Evolutionary conservation across 306 rosid species (phyloP).

Genomic region (Rubus parviflorus): DNA sequence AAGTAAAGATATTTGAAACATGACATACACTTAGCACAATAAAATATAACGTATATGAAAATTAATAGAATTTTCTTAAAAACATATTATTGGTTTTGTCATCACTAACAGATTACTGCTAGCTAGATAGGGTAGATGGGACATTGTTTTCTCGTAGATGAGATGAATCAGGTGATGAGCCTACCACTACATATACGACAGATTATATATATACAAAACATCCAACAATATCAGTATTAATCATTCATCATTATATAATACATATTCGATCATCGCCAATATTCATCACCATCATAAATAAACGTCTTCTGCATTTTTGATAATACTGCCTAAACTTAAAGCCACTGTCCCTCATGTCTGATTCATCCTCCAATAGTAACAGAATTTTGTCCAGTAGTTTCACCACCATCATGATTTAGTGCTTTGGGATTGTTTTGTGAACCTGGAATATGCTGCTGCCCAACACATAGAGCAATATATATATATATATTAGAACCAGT

Average conservation of each 20-base stretch:
- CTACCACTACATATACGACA: not conserved
- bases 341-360: conserved; percentile 2
- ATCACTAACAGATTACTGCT: not conserved
- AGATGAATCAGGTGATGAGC: not conserved
- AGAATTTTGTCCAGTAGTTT: not conserved
- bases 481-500: not conserved
- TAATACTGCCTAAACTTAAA: not conserved
- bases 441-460: conserved; percentile 12
- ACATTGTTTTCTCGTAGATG: not conserved
- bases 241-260: not conserved
- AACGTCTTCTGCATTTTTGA: not conserved
- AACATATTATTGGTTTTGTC: not conserved
- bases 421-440: conserved; percentile 15
- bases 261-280: no score
- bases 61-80: no score
- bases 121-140: not conserved
- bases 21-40: no score
- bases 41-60: no score
- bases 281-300: not conserved
- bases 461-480: not conserved
- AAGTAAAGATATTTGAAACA: no score
- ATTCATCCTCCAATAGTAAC: conserved; percentile 4
- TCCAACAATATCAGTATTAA: not conserved
- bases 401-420: conserved; percentile 8
- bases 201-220: not conserved